Percentiles rank a stretch among this genome's conserved stretches.
These are phyloP conservation scores for Fusarium subtropicale DNA, from an alignment of 2,329 filamentous ascomycete genomes.

Conservation along the genomic window DNA sequence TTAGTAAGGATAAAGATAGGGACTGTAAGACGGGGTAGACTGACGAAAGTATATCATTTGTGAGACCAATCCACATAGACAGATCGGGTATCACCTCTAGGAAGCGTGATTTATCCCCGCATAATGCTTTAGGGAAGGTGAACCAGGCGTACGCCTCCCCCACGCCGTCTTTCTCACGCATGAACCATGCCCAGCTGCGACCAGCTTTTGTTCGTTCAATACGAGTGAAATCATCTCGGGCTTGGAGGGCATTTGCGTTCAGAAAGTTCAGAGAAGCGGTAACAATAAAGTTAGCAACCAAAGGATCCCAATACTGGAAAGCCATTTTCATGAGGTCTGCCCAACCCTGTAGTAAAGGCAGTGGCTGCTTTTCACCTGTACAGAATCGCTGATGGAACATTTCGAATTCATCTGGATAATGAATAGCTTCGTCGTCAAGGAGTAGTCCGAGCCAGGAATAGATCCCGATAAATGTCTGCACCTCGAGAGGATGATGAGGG, in stretches of 20 bases:
- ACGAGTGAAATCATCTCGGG: neutral
- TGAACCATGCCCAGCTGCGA: slow-evolving; percentile 22
- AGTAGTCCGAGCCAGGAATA: slow-evolving; percentile 24
- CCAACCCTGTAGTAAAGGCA: slow-evolving; percentile 14
- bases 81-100: slow-evolving; percentile 22
- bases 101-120: slow-evolving; percentile 12
- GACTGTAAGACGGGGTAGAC: neutral
- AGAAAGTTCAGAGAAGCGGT: slow-evolving; percentile 16
- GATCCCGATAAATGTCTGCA: slow-evolving; percentile 10
- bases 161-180: slow-evolving; percentile 24
- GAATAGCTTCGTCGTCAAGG: slow-evolving; percentile 10
- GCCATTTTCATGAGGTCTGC: slow-evolving; percentile 9
- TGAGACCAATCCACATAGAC: slow-evolving; percentile 8
- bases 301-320: slow-evolving; percentile 21
- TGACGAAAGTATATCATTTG: slow-evolving; percentile 17
- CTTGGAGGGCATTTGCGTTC: slow-evolving; percentile 15
- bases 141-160: slow-evolving; percentile 28
- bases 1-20: fast-evolving
- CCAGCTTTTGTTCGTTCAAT: slow-evolving; percentile 12
- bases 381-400: slow-evolving; percentile 18
- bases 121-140: slow-evolving; percentile 4
- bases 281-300: slow-evolving; percentile 22
- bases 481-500: slow-evolving; percentile 20
- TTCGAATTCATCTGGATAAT: neutral
- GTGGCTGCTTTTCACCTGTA: neutral